Base-by-base conservation (phyloP, 306 rosid species). In the Datisca glomerata region DNA sequence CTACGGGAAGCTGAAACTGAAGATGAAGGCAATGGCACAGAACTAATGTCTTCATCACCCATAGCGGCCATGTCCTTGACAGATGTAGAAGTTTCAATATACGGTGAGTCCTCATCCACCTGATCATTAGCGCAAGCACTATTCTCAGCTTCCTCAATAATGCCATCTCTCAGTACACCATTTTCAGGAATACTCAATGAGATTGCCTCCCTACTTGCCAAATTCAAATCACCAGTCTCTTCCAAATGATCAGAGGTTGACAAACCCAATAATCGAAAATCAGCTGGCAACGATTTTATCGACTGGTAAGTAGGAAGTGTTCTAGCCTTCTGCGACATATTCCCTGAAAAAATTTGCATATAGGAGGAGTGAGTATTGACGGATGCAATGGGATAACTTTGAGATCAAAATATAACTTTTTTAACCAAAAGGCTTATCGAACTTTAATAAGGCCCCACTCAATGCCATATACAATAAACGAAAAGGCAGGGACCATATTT, bases 71-170 rank as follows among this genome's bases (percentile, higher is more conserved):
- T 63, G 25, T 70, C 73, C 51, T 78, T 74, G 18, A 56, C 51
- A 41, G 69, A 56, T 47, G 55, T 47, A 6, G 33, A 42, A 33
- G 68, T 64, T 34, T 59, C 74, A 25, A 63, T 24, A 45, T 89
- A 89, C 1, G 98, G 98, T 1, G 98, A 89, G 31, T 89, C 98
- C 49, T 78, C 93, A 43, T 60, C 63, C 2, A 56, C 72, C 56
- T 64, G 71, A 45, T 76, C 79, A 80, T 66, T 60, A 53, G 40
- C 56, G 11, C 74, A 63, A 50, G 44, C 56, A 33, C 61, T 5
- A 40, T 41, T 37, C 24, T 47, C 66, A 45, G 44, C 59, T 55
- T 61, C 68, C 45, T 53, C 66, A 49, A 74, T 66, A 53, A 37
- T 60, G 18, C 53, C 69, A 45, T 67, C 71, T 28, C 42, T 59